Percentiles rank a stretch among this genome's conserved stretches.
These are phyloP conservation scores for Collybia sp. DNA, from an alignment of 768 basidiomycete genomes.

Conservation along the genomic window DNA sequence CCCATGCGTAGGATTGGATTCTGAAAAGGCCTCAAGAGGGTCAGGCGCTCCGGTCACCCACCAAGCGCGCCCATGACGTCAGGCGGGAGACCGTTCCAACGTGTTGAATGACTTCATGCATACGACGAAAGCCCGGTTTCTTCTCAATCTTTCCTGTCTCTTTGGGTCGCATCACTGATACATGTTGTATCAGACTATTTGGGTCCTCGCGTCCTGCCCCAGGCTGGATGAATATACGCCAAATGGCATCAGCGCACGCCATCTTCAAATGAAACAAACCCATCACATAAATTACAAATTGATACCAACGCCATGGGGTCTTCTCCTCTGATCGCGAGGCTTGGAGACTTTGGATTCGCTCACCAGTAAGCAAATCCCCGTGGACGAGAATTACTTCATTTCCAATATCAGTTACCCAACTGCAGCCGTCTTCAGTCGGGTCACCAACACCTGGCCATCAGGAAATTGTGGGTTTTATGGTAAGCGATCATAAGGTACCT, in stretches of 20 bases:
- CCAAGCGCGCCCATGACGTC: slow-evolving; percentile 22
- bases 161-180: slow-evolving; percentile 18
- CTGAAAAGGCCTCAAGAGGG: slow-evolving; percentile 23
- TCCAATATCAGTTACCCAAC: slow-evolving; percentile 1
- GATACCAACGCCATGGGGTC: slow-evolving; percentile 21
- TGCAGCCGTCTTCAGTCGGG: no score
- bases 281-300: slow-evolving; percentile 25
- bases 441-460: no score
- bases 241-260: slow-evolving; percentile 21
- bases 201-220: slow-evolving; percentile 9
- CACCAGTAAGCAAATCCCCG: slow-evolving; percentile 23
- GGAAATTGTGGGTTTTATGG: no score
- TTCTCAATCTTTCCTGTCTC: slow-evolving; percentile 24
- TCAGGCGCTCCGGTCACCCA: not conserved
- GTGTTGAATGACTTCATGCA: slow-evolving; percentile 30
- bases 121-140: slow-evolving; percentile 29
- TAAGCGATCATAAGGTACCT: no score
- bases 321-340: slow-evolving; percentile 18
- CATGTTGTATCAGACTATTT: slow-evolving; percentile 14
- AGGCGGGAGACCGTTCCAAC: slow-evolving; percentile 17
- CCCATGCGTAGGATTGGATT: slow-evolving; percentile 19
- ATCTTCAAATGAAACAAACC: slow-evolving; percentile 27
- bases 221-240: slow-evolving; percentile 15
- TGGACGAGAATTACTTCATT: slow-evolving; percentile 15
- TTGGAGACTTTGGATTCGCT: slow-evolving; percentile 16